Evolutionary conservation across 257 asterid genomes (phyloP), one percentile per base, ranked within the genome.

Genomic region (Capsicum rhomboideum): DNA sequence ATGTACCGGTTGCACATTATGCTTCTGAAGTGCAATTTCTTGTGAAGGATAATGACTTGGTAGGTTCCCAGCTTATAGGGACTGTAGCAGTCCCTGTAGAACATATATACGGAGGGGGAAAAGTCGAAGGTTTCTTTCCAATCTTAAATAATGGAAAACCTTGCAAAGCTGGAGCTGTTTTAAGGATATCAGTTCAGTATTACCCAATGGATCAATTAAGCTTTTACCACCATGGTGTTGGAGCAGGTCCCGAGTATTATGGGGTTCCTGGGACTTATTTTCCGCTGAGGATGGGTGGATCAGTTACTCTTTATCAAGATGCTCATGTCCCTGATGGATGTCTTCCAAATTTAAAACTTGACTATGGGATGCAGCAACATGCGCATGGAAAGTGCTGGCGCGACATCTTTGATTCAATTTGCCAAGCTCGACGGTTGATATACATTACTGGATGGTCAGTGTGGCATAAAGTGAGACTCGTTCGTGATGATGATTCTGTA

Each of bases 401-500:
- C n/a, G 99, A 97, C 83, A 97, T 97, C 53, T 92, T 97, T 86
- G 94, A 94, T 34, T 96, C 99, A 4, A 91, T 97, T 86, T 88
- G 97, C 50, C 91, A 88, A 8, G 99, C 99, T 23, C 91, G 94
- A 42, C 91, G 96, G 8, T 80, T 97, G 91, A 89, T 97, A 12
- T 97, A 95, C 83, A 95, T 97, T 66, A 89, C 95, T 29, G 99
- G 99, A 80, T 97, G 99, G 99, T 95, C 99, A 26, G 97, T 97
- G 80, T 97, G 99, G 99, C 99, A 95, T 84, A 91, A 93, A 82
- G 99, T 95, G 75, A 93, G 92, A 85, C 93, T 97, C 56, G 90
- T 95, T 82, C 91, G 99, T 86, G 99, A 97, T 89, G 97, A 90
- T 83, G 82, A 80, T 84, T 82, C 92, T 58, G 82, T 84, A 23